A percentile compares a stretch with the other conserved stretches of the same genome.
Conservation (phyloP, 1,284 basidiomycete species). For the Bjerkandera adusta region DNA sequence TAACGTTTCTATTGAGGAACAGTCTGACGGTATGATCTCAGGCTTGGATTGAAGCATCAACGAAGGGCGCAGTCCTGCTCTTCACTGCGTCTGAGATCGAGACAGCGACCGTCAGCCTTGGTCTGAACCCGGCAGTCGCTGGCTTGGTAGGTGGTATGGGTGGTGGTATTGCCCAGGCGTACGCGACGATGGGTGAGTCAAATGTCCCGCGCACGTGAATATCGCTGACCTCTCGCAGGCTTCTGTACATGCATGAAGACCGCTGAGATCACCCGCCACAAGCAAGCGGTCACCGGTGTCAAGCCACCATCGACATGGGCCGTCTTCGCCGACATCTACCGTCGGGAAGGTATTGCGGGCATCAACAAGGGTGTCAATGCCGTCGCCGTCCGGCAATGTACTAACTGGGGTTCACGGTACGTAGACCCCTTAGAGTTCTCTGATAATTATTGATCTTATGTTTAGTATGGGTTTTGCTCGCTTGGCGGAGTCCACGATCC, state of each 20-base stretch:
- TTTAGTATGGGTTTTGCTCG: constrained; percentile 96
- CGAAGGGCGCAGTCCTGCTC: constrained; percentile 95
- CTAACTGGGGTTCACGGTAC: constrained; percentile 98
- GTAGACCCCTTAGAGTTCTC: constrained; percentile 25
- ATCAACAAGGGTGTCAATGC: constrained; percentile 99
- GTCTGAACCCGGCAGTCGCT: constrained; percentile 78
- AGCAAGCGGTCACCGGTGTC: constrained; percentile 87
- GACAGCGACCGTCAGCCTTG: constrained; percentile 59
- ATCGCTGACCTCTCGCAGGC: constrained; percentile 43
- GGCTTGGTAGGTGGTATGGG: constrained; percentile 97
- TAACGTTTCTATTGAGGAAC: constrained; percentile 1
- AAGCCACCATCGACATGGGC: constrained; percentile 94
- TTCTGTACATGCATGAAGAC: constrained; percentile 99
- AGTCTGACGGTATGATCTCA: constrained; percentile 28
- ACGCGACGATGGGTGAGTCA: constrained; percentile 95
- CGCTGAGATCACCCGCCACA: constrained; percentile 97
- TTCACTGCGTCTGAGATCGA: constrained; percentile 98
- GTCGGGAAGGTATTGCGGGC: constrained; percentile 89
- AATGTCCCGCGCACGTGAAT: neutral
- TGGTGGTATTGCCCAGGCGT: constrained; percentile 97
- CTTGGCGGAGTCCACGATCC: constrained; percentile 83
- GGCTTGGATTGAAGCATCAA: constrained; percentile 99
- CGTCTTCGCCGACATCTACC: constrained; percentile 94
- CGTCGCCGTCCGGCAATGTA: constrained; percentile 95
- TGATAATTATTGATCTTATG: constrained; percentile 9